These are phyloP conservation scores for Phytophthora brassicae DNA, from an alignment of 352 stramenopile species.

Conservation along the genomic window DNA sequence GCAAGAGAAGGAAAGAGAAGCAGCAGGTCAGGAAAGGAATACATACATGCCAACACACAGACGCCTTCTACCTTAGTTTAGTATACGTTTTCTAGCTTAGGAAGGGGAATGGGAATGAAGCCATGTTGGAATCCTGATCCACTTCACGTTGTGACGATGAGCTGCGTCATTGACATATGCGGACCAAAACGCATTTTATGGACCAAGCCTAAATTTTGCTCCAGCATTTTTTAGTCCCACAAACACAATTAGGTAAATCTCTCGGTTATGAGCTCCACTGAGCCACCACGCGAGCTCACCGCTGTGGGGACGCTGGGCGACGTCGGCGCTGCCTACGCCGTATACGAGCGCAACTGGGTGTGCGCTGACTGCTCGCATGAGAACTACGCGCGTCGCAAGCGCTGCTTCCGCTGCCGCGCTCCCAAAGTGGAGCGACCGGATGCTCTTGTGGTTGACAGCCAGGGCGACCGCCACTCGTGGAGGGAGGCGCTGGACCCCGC, in stretches of 20 bases:
- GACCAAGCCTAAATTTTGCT: no score
- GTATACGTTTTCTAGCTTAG: no score
- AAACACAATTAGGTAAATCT: no score
- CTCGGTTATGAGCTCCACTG: slow-evolving; percentile 6
- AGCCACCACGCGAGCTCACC: slow-evolving; percentile 60
- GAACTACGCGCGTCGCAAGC: slow-evolving; percentile 80
- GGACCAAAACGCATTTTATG: slow-evolving; percentile 10
- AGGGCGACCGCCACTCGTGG: slow-evolving; percentile 70
- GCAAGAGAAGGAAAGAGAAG: slow-evolving; percentile 22
- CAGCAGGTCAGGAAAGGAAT: slow-evolving; percentile 26
- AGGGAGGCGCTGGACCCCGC: slow-evolving; percentile 89
- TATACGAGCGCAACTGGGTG: slow-evolving; percentile 91
- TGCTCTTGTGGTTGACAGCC: slow-evolving; percentile 57
- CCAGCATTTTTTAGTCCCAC: no score
- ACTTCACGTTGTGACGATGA: slow-evolving; percentile 10
- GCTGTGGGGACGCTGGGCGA: slow-evolving; percentile 82
- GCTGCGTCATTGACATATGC: slow-evolving; percentile 2
- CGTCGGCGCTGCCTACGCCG: slow-evolving; percentile 83
- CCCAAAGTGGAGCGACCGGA: slow-evolving; percentile 66
- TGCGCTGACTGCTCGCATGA: slow-evolving; percentile 83
- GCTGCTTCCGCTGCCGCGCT: slow-evolving; percentile 83
- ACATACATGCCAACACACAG: slow-evolving; percentile 25
- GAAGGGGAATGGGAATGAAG: no score
- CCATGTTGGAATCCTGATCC: no score
- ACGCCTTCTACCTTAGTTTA: slow-evolving; percentile 9